Percentiles rank a stretch among this genome's conserved stretches.
Conservation (phyloP, 352 stramenopile species). For the Peronospora farinosa region DNA sequence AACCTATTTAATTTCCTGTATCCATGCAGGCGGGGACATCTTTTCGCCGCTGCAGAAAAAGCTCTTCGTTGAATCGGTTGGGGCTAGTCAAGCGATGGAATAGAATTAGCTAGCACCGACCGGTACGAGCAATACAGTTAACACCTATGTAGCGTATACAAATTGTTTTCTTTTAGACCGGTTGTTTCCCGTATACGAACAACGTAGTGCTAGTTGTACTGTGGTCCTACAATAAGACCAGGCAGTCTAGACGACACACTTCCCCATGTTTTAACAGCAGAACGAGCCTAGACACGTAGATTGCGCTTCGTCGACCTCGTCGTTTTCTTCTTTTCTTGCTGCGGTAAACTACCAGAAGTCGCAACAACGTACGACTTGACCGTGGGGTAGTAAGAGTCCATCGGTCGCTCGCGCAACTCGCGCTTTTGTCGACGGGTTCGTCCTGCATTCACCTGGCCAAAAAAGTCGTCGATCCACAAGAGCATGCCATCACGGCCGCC, state of each 20-base stretch:
- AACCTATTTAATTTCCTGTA: conserved; percentile 86
- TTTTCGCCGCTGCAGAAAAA: conserved; percentile 80
- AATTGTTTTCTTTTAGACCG: conserved; percentile 23
- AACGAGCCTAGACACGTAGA: conserved; percentile 16
- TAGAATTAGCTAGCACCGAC: conserved; percentile 1
- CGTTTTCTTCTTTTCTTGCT: conserved; percentile 23
- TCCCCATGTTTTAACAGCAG: conserved; percentile 9
- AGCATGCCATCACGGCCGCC: conserved; percentile 66
- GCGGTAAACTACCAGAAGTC: conserved; percentile 9
- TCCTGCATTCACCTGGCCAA: conserved; percentile 51
- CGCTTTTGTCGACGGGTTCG: conserved; percentile 66
- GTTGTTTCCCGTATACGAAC: conserved; percentile 18
- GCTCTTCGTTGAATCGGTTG: conserved; percentile 67
- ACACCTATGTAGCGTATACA: conserved; percentile 19
- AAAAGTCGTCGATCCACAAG: conserved; percentile 69
- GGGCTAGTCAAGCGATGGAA: conserved; percentile 12
- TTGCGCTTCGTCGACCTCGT: conserved; percentile 20
- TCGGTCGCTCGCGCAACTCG: conserved; percentile 47
- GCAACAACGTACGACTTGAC: conserved; percentile 44
- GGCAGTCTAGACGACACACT: conserved; percentile 5
- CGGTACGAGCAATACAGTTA: conserved; percentile 1
- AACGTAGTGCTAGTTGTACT: conserved; percentile 19
- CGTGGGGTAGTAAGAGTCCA: conserved; percentile 74
- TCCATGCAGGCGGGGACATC: conserved; percentile 70
- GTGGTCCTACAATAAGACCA: conserved; percentile 8